Base-by-base conservation (phyloP, 2,329 filamentous ascomycete species). In the Penicillium sp. region DNA sequence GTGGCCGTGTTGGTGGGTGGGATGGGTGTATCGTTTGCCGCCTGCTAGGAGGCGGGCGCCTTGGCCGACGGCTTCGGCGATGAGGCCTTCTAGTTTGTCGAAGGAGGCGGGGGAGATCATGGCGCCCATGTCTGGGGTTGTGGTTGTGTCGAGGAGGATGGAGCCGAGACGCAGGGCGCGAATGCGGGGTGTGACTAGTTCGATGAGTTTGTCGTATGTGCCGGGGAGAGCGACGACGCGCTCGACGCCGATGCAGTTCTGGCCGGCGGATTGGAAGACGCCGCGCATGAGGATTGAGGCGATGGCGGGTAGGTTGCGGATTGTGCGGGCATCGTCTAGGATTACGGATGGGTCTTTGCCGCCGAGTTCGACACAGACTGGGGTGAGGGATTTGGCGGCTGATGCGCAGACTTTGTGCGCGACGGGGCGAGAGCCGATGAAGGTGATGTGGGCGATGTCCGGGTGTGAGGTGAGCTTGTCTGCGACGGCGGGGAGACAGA, bases 201-300 rank as follows among this genome's bases (percentile, higher is more conserved):
- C 78, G 56, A 97, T 80, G 24, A 99, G 85, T 59, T 83, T 82
- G 65, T 90, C 84, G 80, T 98, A 96, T 56, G 91, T 84, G n/a
- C 81, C 82, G 1, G 92, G 89, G 17, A 91, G 85, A 26, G 90
- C 92, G 69, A 98, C 89, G 73, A 98, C 89, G 59, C 95, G 91
- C 81, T 99, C 95, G 68, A 97, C 94, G 59, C 95, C 95, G 73
- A 99, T 94, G 79, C 95, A 99, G 80, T 99, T 99, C 78, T 99
- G 95, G 1, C 95, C 95, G 17, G 93, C 90, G 56, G 93, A 93
- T 78, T 99, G 95, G 80, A 98, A 99, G 10, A 92, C 92, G 56
- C 94, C 95, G 57, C 95, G 88, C 80, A 99, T 89, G 65, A 98
- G 86, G 65, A 96, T 90, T 65, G 93, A 91, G 42, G 87, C 86